A percentile compares a stretch with the other conserved stretches of the same genome.
Evolutionary conservation across 441 rosid genomes (phyloP).

Genomic region (Pelargonium citronellum): DNA sequence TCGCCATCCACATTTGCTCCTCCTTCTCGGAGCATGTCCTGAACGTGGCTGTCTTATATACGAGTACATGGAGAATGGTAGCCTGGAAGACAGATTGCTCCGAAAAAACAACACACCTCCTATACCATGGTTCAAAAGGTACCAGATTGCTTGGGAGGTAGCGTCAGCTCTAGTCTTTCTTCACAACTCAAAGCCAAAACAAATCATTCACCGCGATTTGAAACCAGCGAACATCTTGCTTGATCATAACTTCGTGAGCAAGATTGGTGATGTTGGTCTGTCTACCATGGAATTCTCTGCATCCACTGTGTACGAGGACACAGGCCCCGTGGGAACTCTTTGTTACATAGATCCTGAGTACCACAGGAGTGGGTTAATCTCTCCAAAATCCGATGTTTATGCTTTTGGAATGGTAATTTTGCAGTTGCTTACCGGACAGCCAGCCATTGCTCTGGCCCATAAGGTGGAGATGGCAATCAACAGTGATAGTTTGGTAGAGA

Average conservation of each 20-base stretch:
- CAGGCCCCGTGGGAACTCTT: slow-evolving; percentile 72
- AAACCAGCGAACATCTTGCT: slow-evolving; percentile 93
- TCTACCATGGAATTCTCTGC: slow-evolving; percentile 48
- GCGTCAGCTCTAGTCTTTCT: slow-evolving; percentile 79
- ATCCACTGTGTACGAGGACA: slow-evolving; percentile 40
- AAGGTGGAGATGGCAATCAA: slow-evolving; percentile 62
- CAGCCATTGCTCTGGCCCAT: slow-evolving; percentile 64
- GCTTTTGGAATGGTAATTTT: slow-evolving; percentile 80
- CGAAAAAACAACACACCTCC: slow-evolving; percentile 43
- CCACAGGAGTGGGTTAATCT: slow-evolving; percentile 67
- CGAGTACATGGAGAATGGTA: slow-evolving; percentile 88
- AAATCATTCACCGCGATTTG: slow-evolving; percentile 81
- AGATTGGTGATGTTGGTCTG: slow-evolving; percentile 87
- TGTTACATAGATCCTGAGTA: slow-evolving; percentile 89
- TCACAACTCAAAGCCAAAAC: slow-evolving; percentile 67
- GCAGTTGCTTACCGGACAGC: slow-evolving; percentile 77
- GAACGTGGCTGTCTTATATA: slow-evolving; percentile 68
- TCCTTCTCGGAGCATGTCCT: slow-evolving; percentile 85
- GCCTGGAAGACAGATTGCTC: slow-evolving; percentile 64
- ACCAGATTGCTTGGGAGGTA: slow-evolving; percentile 81
- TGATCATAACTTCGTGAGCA: slow-evolving; percentile 72
- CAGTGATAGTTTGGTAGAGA: slow-evolving; percentile 32
- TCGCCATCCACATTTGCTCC: slow-evolving; percentile 82
- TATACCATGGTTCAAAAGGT: slow-evolving; percentile 81
- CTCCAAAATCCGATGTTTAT: slow-evolving; percentile 75